phyloP scores from a whole-genome alignment of 225 moss, liverwort and hornwort genomes.

The Pleurozium schreberi region DNA sequence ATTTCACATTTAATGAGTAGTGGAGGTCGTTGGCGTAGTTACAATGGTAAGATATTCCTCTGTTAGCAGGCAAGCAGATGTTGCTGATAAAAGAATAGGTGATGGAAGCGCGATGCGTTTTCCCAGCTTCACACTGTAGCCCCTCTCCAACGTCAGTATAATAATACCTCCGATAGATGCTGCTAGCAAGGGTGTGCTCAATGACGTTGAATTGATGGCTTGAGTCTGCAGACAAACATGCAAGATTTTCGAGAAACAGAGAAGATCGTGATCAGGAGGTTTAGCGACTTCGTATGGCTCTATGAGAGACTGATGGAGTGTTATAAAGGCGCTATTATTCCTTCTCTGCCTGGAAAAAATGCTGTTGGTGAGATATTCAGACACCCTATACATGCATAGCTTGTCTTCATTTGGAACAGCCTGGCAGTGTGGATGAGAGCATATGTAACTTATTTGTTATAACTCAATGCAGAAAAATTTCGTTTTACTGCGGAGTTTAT shows the following conservation, averaged over 20 bases:
- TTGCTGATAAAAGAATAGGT: neutral
- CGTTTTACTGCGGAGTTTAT: conserved; percentile 99
- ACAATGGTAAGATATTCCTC: neutral
- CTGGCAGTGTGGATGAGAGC: neutral
- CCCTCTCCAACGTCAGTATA: neutral
- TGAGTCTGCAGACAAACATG: conserved; percentile 69
- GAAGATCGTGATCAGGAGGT: conserved; percentile 93
- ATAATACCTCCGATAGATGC: neutral
- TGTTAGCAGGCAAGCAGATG: neutral
- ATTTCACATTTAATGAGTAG: neutral
- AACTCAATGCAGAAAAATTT: conserved; percentile 69
- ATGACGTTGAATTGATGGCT: neutral
- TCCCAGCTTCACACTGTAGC: neutral
- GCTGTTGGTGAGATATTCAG: conserved; percentile 65
- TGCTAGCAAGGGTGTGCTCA: neutral
- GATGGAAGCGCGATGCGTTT: neutral
- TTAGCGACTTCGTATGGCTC: conserved; percentile 94
- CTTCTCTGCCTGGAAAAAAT: conserved; percentile 87
- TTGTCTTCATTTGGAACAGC: neutral
- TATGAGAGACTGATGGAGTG: conserved; percentile 76
- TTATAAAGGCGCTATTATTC: conserved; percentile 80
- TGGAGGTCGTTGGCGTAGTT: neutral
- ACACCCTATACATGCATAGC: neutral
- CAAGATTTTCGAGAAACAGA: conserved; percentile 90
- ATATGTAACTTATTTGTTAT: neutral